Evolutionary conservation across 345 rosid genomes (phyloP).

Genomic region (Citrus reticulata): DNA sequence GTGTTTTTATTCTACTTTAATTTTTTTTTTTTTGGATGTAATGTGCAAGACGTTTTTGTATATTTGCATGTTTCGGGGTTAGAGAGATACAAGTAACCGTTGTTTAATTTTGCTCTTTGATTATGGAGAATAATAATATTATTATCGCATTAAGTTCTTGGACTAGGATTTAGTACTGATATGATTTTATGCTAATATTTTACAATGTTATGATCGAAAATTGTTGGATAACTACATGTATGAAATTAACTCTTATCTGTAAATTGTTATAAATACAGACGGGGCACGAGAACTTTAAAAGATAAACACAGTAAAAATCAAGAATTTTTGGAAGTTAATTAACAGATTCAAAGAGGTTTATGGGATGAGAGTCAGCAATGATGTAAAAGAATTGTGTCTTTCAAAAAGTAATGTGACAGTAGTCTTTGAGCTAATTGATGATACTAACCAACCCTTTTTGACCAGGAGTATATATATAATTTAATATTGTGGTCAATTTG

Average conservation of each 20-base stretch:
- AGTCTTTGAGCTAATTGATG: not conserved
- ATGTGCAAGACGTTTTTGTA: not conserved
- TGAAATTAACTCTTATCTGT: too few relatives aligned
- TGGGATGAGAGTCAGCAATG: not conserved
- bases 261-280: too few relatives aligned
- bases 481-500: not conserved
- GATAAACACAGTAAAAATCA: too few relatives aligned
- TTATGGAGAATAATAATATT: not conserved
- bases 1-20: too few relatives aligned
- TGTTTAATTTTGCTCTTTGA: conserved; percentile 7
- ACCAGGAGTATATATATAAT: not conserved
- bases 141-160: not conserved
- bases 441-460: not conserved
- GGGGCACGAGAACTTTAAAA: too few relatives aligned
- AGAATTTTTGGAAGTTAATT: not conserved
- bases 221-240: too few relatives aligned
- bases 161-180: too few relatives aligned
- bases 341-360: not conserved
- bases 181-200: too few relatives aligned
- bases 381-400: not conserved
- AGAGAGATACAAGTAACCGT: not conserved
- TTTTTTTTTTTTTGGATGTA: not conserved
- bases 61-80: not conserved
- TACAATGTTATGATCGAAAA: too few relatives aligned
- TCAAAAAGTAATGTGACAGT: not conserved